phyloP scores from a whole-genome alignment of 352 stramenopile species.

The Pythium phragmiticola region DNA sequence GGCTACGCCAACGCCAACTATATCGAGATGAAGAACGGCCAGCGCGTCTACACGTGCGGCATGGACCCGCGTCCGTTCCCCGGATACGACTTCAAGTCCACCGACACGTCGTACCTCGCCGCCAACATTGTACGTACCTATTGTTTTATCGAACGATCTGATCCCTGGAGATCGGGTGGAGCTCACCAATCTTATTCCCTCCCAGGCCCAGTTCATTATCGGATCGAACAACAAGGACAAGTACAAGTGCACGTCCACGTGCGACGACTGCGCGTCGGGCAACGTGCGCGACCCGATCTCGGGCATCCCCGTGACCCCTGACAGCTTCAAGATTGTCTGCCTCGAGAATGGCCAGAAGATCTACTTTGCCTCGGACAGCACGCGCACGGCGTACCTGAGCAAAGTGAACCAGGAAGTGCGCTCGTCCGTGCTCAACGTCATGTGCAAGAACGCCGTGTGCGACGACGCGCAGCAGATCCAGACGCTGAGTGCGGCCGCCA shows the following conservation, averaged over 20 bases:
- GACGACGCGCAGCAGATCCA: conserved; percentile 61
- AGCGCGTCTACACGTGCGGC: conserved; percentile 79
- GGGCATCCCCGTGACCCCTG: conserved; percentile 38
- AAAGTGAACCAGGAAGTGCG: conserved; percentile 55
- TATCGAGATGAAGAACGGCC: conserved; percentile 56
- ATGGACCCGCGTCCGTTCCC: conserved; percentile 55
- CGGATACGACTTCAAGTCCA: conserved; percentile 53
- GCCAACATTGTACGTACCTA: conserved; percentile 67
- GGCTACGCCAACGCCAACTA: conserved; percentile 34
- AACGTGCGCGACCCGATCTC: conserved; percentile 60
- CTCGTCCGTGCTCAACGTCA: conserved; percentile 48
- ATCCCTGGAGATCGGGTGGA: conserved; percentile 12
- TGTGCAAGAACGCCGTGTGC: conserved; percentile 57
- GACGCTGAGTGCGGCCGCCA: conserved; percentile 46
- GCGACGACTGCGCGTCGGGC: conserved; percentile 42
- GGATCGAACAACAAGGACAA: conserved; percentile 70
- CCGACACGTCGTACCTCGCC: conserved; percentile 69
- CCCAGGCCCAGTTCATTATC: conserved; percentile 46
- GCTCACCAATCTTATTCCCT: conserved; percentile 1
- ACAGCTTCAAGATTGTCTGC: conserved; percentile 75
- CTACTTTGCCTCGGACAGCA: conserved; percentile 74
- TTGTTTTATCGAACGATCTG: conserved; percentile 4
- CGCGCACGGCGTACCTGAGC: conserved; percentile 60
- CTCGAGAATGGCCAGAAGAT: conserved; percentile 80
- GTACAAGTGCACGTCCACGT: conserved; percentile 67